Percentiles rank a stretch among this genome's conserved stretches.
phyloP scores from a whole-genome alignment of 1,284 basidiomycete genomes.

The Heliocybe sulcata region DNA sequence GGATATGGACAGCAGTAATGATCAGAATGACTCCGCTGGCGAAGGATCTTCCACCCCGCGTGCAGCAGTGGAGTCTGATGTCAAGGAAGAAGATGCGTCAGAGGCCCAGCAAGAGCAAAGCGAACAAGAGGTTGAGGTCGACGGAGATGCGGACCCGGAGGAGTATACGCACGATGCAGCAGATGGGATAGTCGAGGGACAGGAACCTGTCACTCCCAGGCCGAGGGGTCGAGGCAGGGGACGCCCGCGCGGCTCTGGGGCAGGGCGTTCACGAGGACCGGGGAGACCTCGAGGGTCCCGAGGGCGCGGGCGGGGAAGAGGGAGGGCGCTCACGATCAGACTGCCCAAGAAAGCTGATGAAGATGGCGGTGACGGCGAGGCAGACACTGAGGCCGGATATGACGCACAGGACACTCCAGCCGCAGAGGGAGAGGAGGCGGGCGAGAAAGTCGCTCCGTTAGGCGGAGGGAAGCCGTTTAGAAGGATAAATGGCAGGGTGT shows the following conservation, averaged over 20 bases:
- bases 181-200: conserved; percentile 17
- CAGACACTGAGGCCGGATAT: conserved; percentile 27
- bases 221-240: conserved; percentile 29
- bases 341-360: conserved; percentile 30
- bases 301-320: conserved; percentile 32
- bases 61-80: background rate
- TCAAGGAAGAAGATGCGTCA: conserved; percentile 15
- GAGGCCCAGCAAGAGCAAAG: conserved; percentile 16
- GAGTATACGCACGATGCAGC: conserved; percentile 23
- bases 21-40: conserved; percentile 18
- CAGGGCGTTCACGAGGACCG: conserved; percentile 11
- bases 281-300: conserved; percentile 29
- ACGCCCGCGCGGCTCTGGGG: conserved; percentile 16
- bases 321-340: conserved; percentile 24
- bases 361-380: conserved; percentile 39
- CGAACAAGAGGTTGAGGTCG: conserved; percentile 23
- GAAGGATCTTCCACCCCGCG: conserved; percentile 12
- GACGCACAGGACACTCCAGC: conserved; percentile 19
- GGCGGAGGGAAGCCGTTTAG: conserved; percentile 63
- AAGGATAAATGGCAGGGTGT: conserved; percentile 69
- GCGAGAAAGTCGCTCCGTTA: conserved; percentile 26
- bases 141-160: conserved; percentile 20
- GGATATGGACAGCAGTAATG: conserved; percentile 16
- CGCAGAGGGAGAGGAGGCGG: conserved; percentile 22
- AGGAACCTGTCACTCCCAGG: conserved; percentile 17